These are phyloP conservation scores for Sclerotinia minor DNA, from an alignment of 2,329 filamentous ascomycete genomes.

Conservation along the genomic window DNA sequence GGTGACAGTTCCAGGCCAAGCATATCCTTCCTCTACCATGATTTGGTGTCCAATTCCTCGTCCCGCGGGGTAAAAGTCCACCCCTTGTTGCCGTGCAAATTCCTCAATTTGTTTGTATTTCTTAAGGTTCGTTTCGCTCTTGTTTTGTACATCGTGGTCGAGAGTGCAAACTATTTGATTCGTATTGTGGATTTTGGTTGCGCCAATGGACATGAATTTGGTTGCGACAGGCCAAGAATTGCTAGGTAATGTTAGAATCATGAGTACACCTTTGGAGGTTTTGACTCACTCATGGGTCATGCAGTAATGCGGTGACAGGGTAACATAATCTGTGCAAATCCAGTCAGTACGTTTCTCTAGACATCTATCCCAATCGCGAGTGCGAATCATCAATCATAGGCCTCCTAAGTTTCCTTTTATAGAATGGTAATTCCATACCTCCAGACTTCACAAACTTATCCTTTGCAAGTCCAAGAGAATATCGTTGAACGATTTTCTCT, in stretches of 20 bases:
- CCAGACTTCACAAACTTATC: constrained; percentile 76
- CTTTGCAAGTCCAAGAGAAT: constrained; percentile 71
- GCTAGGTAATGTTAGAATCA: constrained; percentile 56
- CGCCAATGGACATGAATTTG: constrained; percentile 83
- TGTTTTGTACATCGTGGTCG: constrained; percentile 89
- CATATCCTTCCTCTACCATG: constrained; percentile 82
- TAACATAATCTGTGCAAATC: constrained; percentile 67
- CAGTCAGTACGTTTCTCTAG: background rate
- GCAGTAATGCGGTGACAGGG: constrained; percentile 66
- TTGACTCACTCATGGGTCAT: constrained; percentile 57
- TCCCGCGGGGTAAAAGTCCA: constrained; percentile 76
- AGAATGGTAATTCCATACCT: constrained; percentile 23
- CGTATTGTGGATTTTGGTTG: constrained; percentile 68
- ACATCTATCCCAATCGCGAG: background rate
- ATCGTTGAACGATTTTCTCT: constrained; percentile 87
- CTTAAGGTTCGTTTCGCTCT: constrained; percentile 71
- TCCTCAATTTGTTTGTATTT: constrained; percentile 82
- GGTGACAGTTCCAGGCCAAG: constrained; percentile 80
- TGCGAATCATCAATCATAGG: background rate
- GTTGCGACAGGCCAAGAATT: constrained; percentile 73
- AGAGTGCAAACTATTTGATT: constrained; percentile 79
- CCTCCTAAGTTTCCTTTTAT: background rate
- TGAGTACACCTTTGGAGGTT: background rate
- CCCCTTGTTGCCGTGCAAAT: constrained; percentile 76
- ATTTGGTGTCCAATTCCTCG: constrained; percentile 88